Conservation (phyloP, 2,329 filamentous ascomycete genomes). For the Ophiostoma triangulosporum region DNA sequence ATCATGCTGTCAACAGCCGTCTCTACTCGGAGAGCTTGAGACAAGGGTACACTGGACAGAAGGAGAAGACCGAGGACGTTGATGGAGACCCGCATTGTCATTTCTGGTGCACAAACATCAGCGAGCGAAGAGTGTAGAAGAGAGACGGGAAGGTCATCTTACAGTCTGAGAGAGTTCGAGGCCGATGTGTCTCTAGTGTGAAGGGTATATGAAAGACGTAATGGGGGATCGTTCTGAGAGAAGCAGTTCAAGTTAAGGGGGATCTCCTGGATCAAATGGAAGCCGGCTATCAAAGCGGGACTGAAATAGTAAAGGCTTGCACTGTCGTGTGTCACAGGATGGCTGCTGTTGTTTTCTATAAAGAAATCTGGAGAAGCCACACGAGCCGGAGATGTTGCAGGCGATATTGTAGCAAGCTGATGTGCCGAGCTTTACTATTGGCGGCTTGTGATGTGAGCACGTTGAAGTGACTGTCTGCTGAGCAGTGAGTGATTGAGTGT, state of each 20-base stretch:
- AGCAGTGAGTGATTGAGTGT: no score
- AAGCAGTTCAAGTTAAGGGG: neutral
- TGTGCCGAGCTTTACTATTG: no score
- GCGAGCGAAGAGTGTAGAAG: neutral
- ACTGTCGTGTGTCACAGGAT: neutral
- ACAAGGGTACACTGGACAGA: neutral
- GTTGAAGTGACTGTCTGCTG: no score
- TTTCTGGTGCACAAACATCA: neutral
- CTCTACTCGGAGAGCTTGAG: neutral
- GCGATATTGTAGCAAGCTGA: no score
- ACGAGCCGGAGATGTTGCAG: no score
- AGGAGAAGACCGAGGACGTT: neutral
- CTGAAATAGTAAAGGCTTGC: no score
- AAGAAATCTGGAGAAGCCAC: no score
- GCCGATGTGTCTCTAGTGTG: no score
- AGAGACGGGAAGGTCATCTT: neutral
- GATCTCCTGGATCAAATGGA: neutral
- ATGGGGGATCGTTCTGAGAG: neutral
- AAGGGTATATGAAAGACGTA: no score
- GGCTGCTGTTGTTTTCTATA: no score
- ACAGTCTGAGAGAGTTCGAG: neutral
- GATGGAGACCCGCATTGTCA: neutral
- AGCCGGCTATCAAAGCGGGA: neutral
- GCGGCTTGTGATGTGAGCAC: no score
- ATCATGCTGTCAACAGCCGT: neutral